Evolutionary conservation across 2,329 filamentous ascomycete species (phyloP).

Genomic region (Monosporascus sp.): DNA sequence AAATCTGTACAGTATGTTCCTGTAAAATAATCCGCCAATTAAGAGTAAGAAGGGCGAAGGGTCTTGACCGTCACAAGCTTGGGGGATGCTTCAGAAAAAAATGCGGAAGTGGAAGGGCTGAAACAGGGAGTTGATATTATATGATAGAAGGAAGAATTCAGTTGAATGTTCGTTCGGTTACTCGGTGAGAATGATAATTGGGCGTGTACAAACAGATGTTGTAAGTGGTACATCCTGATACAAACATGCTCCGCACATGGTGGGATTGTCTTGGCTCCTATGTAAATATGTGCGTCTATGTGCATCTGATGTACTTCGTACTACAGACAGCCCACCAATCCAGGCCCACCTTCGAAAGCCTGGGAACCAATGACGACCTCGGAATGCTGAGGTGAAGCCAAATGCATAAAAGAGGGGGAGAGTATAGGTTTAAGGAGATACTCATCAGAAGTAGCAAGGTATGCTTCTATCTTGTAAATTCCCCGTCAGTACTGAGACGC

Average conservation of each 20-base stretch:
- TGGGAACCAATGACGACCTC: no score
- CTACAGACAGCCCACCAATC: no score
- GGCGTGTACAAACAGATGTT: not conserved
- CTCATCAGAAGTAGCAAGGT: not conserved
- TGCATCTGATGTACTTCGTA: no score
- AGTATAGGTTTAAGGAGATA: not conserved
- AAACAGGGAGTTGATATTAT: not conserved
- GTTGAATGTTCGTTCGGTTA: not conserved
- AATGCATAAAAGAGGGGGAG: not conserved
- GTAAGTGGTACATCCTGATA: no score
- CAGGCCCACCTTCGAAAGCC: no score
- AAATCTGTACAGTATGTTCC: not conserved
- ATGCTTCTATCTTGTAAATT: not conserved
- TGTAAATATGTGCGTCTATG: no score
- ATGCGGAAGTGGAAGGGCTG: not conserved
- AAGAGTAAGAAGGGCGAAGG: not conserved
- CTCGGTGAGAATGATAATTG: not conserved
- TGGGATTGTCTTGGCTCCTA: no score
- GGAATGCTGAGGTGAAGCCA: not conserved
- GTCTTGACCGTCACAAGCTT: not conserved
- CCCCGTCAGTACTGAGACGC: not conserved
- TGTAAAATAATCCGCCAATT: not conserved
- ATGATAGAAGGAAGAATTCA: not conserved
- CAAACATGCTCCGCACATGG: no score
- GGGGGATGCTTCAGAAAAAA: not conserved